Base-by-base conservation (phyloP, 2,329 filamentous ascomycete species). In the Cladosporium sp. region DNA sequence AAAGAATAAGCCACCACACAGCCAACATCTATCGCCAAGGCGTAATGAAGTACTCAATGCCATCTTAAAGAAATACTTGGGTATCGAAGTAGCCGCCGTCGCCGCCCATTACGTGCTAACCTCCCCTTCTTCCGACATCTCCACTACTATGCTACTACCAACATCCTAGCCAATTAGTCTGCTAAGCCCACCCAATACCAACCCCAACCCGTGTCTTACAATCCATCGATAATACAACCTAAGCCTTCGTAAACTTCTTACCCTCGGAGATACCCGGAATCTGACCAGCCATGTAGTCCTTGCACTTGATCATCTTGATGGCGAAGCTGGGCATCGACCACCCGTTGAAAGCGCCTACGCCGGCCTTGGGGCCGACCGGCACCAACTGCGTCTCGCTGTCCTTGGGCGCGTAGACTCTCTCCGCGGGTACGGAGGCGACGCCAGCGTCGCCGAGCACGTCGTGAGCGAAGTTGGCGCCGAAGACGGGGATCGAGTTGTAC, bases 401-500 rank as follows among this genome's bases (percentile, higher is more conserved):
- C 50, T 72, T 74, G 60, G 68, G 69, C 11, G 62, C 67, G 66
- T 75, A 76, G 49, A 66, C 71, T 62, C 69, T 72, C 68, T 75
- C 73, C 2, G 57, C 64, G 2, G 72, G 65, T 0, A 69, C 65
- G 23, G 29, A 68, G 11, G 69, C 69, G 4, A 69, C 66, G 33
- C 70, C 69, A 46, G 74, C 74, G 1, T 74, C 73, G 7, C 60
- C 71, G 2, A 81, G 69, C 40, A 85, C 68, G 65, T 85, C 83
- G 57, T 80, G 77, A 66, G 79, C 78, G n/a, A 86, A 70, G 67
- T 83, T 84, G 5, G 77, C 75, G 26, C 73, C 73, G 3, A 81
- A 65, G 4, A 80, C 77, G 1, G 81, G 79, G 0, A 83, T 69
- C 0, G 75, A 72, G 40, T 73, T 71, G 37, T 76, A 70, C 59